Evolutionary conservation across 164 flowering plant genomes (phyloP), one percentile per base, ranked within the genome.

Genomic region (Nymphaea thermarum): DNA sequence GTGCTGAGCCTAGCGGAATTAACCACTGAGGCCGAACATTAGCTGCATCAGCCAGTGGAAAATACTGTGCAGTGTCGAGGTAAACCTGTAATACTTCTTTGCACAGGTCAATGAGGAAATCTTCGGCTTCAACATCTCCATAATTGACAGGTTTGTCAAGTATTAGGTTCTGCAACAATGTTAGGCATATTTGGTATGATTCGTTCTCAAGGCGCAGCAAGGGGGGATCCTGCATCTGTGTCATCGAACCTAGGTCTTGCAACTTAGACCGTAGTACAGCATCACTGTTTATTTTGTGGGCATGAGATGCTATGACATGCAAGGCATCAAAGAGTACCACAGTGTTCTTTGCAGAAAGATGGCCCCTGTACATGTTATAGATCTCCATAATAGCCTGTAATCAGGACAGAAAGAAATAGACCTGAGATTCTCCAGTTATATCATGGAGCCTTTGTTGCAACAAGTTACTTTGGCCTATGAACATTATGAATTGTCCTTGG

Each of bases 191-290:
- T 76, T 90, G 98, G 77, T 85, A 93, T 42, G 98, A 84, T 68
- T 95, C 97, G 42, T 87, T 95, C 76, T 95, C 99, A 8, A 95
- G 82, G 44, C 98, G 97, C 15, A 95, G 70, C 47, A 95, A 80
- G 42, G 99, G 99, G 63, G 99, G 98, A 62, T 95, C 98, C 77
- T 90, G 99, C 93, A 92, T 85, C 72, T 92, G 96, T 47, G 93
- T 88, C 78, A 89, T 78, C 42, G 96, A 74, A 16, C 86, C 89
- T 44, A 92, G 78, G 73, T 92, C 98, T 69, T 84, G 98, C 15
- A 95, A 87, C 88, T 81, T 92, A 51, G 84, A 66, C 15, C 96
- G 89, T 44, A 95, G 73, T 4, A 69, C 36, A 36, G 72, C 60
- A 66, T 85, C 72, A 61, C 76, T 77, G 73, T 95, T 95, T 73